A percentile compares a stretch with the other conserved stretches of the same genome.
Evolutionary conservation across 106 monocot genomes (phyloP).

Genomic region (Gastrodia elata): DNA sequence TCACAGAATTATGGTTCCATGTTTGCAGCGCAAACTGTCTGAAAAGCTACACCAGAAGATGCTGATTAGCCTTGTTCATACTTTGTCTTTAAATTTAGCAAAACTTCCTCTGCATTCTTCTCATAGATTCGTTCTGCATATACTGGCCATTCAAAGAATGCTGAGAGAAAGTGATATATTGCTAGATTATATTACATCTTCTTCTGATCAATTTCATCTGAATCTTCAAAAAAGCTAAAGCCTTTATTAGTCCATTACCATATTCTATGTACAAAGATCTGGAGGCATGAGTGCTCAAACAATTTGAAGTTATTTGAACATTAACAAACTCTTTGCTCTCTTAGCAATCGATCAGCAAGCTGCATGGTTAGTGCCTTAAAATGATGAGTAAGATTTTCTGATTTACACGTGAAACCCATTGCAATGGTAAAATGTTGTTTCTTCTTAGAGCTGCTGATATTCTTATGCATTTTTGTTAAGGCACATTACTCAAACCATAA

Average conservation of each 20-base stretch:
- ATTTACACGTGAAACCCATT: background rate
- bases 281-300: background rate
- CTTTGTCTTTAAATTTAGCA: background rate
- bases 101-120: background rate
- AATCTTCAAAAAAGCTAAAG: background rate
- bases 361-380: background rate
- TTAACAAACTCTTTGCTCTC: background rate
- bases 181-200: background rate
- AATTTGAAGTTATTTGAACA: background rate
- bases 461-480: background rate
- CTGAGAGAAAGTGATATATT: background rate
- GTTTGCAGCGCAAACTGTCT: background rate
- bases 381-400: background rate
- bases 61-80: background rate
- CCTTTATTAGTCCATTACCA: background rate
- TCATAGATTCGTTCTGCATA: background rate
- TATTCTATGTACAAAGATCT: background rate
- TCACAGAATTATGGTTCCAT: background rate
- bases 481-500: too few species aligned
- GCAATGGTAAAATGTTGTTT: slow-evolving; percentile 1
- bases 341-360: background rate
- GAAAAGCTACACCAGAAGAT: background rate
- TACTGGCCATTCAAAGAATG: background rate
- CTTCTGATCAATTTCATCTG: background rate
- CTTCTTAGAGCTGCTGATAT: background rate